Conservation (phyloP, 805 yeast species). For the Komagataella kurtzmanii region DNA sequence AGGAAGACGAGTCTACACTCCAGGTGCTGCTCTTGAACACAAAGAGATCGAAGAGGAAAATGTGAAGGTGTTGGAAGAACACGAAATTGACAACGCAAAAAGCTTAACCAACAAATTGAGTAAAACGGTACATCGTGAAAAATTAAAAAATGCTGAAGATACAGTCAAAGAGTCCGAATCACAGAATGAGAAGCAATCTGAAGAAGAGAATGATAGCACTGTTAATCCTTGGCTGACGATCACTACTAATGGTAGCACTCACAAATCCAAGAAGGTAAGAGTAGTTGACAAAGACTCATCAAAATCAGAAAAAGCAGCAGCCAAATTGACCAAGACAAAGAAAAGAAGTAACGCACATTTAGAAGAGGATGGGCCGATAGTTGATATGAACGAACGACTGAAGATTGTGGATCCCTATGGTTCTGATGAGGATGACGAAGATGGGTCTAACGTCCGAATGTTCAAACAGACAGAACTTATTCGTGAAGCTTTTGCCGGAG, state of each 20-base stretch:
- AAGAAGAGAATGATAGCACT: slow-evolving; percentile 12
- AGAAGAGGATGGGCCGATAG: slow-evolving; percentile 22
- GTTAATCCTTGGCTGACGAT: slow-evolving; percentile 36
- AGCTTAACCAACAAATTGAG: slow-evolving; percentile 27
- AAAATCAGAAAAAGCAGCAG: slow-evolving; percentile 30
- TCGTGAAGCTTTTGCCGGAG: slow-evolving; percentile 93
- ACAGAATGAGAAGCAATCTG: background rate
- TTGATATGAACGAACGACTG: slow-evolving; percentile 42
- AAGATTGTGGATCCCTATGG: slow-evolving; percentile 32
- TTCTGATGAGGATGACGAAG: slow-evolving; percentile 30
- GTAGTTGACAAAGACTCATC: slow-evolving; percentile 38
- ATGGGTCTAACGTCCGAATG: slow-evolving; percentile 28
- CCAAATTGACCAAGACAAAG: slow-evolving; percentile 23
- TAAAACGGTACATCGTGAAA: slow-evolving; percentile 5
- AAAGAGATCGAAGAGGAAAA: slow-evolving; percentile 21
- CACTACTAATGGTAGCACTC: slow-evolving; percentile 15
- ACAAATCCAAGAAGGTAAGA: slow-evolving; percentile 30
- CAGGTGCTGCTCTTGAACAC: slow-evolving; percentile 32
- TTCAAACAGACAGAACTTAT: slow-evolving; percentile 76
- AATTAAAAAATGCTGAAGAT: slow-evolving; percentile 7
- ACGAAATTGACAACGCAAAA: slow-evolving; percentile 35
- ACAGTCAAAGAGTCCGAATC: slow-evolving; percentile 2
- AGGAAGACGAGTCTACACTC: slow-evolving; percentile 77
- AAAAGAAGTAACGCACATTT: slow-evolving; percentile 22
- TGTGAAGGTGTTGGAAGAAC: slow-evolving; percentile 25